phyloP scores from a whole-genome alignment of 805 yeast species.

The Saturnispora bothae region DNA sequence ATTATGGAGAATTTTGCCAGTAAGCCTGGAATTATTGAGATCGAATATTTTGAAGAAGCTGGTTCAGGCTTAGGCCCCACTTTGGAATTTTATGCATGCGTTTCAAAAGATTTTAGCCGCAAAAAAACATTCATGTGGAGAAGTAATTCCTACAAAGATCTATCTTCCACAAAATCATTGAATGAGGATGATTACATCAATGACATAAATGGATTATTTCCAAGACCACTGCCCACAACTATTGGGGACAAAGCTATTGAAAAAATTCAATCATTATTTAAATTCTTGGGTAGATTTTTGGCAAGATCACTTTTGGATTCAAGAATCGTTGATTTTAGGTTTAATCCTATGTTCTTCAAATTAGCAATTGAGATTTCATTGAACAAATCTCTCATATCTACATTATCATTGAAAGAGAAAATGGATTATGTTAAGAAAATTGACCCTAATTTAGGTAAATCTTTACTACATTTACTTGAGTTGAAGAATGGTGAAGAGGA shows the following conservation, averaged over 20 bases:
- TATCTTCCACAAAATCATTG: not conserved
- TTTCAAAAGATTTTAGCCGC: constrained; percentile 63
- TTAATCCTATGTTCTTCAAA: constrained; percentile 62
- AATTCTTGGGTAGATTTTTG: constrained; percentile 66
- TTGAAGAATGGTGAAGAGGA: constrained; percentile 13
- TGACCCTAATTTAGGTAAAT: constrained; percentile 45
- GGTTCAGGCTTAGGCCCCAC: constrained; percentile 99
- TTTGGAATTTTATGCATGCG: constrained; percentile 76
- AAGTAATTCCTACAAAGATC: constrained; percentile 15
- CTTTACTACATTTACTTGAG: constrained; percentile 3
- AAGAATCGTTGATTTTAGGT: constrained; percentile 74
- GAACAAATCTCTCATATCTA: constrained; percentile 2
- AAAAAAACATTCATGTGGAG: constrained; percentile 64
- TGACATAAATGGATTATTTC: constrained; percentile 54
- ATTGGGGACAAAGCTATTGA: constrained; percentile 7
- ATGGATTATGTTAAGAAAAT: constrained; percentile 36
- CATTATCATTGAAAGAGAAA: constrained; percentile 8
- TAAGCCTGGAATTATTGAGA: constrained; percentile 72
- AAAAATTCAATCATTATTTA: constrained; percentile 43
- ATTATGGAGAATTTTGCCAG: constrained; percentile 68
- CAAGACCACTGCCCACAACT: constrained; percentile 39
- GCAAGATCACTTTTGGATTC: constrained; percentile 83
- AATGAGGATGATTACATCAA: constrained; percentile 28
- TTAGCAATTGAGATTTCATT: constrained; percentile 30
- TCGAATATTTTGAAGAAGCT: constrained; percentile 80